These are phyloP conservation scores for Spizellomyces sp. DNA, from an alignment of 192 early-diverging fungal genomes.

Conservation along the genomic window DNA sequence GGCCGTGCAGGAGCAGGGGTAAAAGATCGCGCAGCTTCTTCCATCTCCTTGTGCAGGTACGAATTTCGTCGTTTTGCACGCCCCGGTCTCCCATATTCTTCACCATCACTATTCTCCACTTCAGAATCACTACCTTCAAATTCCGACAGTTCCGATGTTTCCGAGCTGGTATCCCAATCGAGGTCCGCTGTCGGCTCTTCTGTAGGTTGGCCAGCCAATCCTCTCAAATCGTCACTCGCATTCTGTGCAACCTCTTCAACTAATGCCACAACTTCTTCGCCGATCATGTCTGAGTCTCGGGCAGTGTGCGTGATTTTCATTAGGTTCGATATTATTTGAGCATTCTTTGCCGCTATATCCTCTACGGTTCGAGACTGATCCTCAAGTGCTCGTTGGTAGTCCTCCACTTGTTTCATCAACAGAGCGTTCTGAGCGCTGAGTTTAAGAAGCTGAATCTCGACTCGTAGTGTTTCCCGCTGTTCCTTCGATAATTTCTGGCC, in stretches of 20 bases:
- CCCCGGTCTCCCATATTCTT: not conserved
- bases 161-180: slow-evolving; percentile 24
- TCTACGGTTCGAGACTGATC: slow-evolving; percentile 1
- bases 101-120: slow-evolving; percentile 10
- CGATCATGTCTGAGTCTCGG: not conserved
- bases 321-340: not conserved
- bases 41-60: slow-evolving; percentile 18
- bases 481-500: not conserved
- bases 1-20: not conserved
- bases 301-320: not conserved
- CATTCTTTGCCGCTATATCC: not conserved
- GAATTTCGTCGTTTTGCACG: not conserved
- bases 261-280: not conserved
- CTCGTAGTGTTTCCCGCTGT: slow-evolving; percentile 7
- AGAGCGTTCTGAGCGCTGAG: slow-evolving; percentile 3
- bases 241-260: not conserved
- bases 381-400: slow-evolving; percentile 7
- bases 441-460: slow-evolving; percentile 22
- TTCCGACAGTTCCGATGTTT: slow-evolving; percentile 9
- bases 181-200: slow-evolving; percentile 3
- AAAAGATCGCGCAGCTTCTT: slow-evolving; percentile 6
- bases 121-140: slow-evolving; percentile 2
- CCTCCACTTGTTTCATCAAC: slow-evolving; percentile 12
- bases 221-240: not conserved
- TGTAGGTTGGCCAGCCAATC: not conserved